Evolutionary conservation across 208 protist species (phyloP), one percentile per base, ranked within the genome.

Genomic region (Trypanosoma brucei): DNA sequence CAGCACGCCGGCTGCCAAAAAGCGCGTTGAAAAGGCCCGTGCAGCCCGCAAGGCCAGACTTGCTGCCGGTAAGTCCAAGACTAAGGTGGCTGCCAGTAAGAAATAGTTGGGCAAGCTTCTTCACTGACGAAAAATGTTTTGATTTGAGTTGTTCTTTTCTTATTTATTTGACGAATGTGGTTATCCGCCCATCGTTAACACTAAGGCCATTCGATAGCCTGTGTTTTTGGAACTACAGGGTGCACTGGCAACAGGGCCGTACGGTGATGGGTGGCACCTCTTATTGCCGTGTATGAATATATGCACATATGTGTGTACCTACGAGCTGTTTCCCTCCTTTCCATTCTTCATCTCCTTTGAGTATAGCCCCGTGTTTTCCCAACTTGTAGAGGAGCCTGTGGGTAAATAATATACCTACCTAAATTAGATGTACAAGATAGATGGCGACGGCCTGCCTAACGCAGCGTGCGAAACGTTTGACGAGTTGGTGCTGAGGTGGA

Each of bases 11-110:
- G 80, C 64, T 30, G 85, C 89, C 37, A 91, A 90, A 79, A 90
- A 86, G 79, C 89, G 89, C 79, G 88, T 95, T 48, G 75, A 86
- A 76, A 95, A 93, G 86, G 85, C 85, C 65, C 86, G 83, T 61
- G 80, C 81, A 51, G 83, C 84, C 55, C 78, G 74, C 68, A 84
- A 85, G 75, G 67, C 74, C 33, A 78, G 72, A 60, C 38, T 40
- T 11, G 51, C 67, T 46, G 42, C 0, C 6, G 42, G 8, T 11
- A 46, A 46, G 42, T 6, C 6, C 8, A 46, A 46, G 11, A 46
- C 8, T 11, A 46, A 46, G n/a, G 72, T 65, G 62, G 44, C 48
- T n/a, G 40, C 52, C 33, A 67, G 8, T 14, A 48, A 48, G 44
- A 54, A 44, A 9, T 9, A 55, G 33, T 50, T 34, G 35, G 3